Conservation (phyloP, 805 yeast genomes). For the Candida morakotiae region DNA sequence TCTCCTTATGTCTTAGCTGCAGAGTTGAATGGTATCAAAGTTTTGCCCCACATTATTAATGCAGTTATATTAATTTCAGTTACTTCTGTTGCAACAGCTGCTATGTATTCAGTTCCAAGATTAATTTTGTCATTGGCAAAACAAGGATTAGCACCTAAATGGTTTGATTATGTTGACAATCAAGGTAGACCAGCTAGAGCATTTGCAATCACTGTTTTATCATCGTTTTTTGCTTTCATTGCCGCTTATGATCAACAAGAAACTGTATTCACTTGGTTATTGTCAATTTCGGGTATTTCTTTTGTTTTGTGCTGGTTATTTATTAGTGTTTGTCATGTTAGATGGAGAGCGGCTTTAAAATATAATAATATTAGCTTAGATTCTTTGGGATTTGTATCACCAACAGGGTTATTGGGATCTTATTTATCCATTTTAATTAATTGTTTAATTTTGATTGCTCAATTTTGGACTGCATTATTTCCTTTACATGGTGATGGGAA, state of each 20-base stretch:
- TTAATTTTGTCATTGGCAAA: constrained; percentile 39
- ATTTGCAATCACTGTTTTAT: constrained; percentile 26
- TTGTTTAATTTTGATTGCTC: constrained; percentile 33
- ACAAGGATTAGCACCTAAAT: constrained; percentile 38
- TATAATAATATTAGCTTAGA: constrained; percentile 20
- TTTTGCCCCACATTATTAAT: constrained; percentile 37
- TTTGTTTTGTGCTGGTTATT: constrained; percentile 41
- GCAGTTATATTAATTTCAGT: constrained; percentile 40
- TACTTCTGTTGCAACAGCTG: constrained; percentile 39
- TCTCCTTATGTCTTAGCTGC: constrained; percentile 43
- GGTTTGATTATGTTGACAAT: constrained; percentile 38
- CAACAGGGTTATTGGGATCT: constrained; percentile 40
- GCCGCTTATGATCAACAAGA: constrained; percentile 38
- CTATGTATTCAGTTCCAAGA: constrained; percentile 40
- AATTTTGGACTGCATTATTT: constrained; percentile 42
- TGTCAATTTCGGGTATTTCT: constrained; percentile 24
- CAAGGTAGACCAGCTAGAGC: constrained; percentile 40
- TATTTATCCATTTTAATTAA: constrained; percentile 28
- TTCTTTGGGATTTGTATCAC: constrained; percentile 30
- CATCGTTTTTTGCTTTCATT: constrained; percentile 35
- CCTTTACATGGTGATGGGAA: constrained; percentile 26
- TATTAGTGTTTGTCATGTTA: constrained; percentile 35
- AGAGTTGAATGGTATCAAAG: constrained; percentile 32
- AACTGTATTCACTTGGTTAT: constrained; percentile 36
- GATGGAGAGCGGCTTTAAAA: constrained; percentile 39